Conservation (phyloP, 169 alveolate species). For the Plasmodium chabaudi region DNA sequence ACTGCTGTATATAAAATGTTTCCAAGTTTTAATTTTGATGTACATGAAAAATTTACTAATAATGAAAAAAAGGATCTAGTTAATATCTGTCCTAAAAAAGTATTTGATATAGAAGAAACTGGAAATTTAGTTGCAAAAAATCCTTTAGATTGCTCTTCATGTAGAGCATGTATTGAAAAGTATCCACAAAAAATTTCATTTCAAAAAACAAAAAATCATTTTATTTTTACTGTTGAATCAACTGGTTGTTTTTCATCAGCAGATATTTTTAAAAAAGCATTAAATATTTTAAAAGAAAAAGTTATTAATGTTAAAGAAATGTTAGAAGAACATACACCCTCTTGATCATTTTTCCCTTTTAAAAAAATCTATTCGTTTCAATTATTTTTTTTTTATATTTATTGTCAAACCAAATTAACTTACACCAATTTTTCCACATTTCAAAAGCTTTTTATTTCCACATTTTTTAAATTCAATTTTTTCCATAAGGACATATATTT, state of each 20-base stretch:
- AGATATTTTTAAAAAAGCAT: conserved; percentile 80
- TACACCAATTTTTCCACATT: too few relatives aligned
- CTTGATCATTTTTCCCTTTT: not conserved
- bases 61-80: conserved; percentile 93
- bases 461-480: too few relatives aligned
- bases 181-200: conserved; percentile 87
- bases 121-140: conserved; percentile 91
- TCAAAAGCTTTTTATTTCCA: too few relatives aligned
- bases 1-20: conserved; percentile 98
- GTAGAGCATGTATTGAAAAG: conserved; percentile 98
- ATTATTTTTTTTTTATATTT: too few relatives aligned
- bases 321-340: conserved; percentile 17
- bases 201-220: conserved; percentile 88
- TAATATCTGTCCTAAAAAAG: conserved; percentile 95
- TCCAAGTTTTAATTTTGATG: conserved; percentile 84
- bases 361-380: too few relatives aligned
- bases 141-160: conserved; percentile 95
- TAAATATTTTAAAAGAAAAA: conserved; percentile 77
- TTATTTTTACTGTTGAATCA: conserved; percentile 89
- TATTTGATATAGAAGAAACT: conserved; percentile 93
- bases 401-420: too few relatives aligned
- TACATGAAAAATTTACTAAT: conserved; percentile 84
- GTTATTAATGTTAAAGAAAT: conserved; percentile 75
- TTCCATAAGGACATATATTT: too few relatives aligned
- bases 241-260: conserved; percentile 87